Percentiles rank a stretch among this genome's conserved stretches.
Conservation (phyloP, 352 stramenopile genomes). For the Phytopythium boreale region DNA sequence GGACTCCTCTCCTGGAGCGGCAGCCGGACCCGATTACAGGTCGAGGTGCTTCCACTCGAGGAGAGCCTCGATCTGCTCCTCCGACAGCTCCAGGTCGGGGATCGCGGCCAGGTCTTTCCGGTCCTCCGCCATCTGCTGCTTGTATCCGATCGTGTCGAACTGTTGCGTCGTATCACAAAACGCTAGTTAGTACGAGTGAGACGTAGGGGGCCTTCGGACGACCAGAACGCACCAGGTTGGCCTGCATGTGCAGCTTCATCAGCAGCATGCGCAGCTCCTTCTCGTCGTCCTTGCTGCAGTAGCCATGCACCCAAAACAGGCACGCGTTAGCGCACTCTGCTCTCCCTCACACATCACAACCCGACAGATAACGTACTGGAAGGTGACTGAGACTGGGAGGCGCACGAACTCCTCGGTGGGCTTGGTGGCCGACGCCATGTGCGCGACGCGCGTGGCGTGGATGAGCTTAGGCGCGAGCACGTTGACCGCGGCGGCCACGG, state of each 20-base stretch:
- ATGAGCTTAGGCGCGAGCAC: not conserved
- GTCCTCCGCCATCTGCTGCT: constrained; percentile 63
- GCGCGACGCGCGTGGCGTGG: constrained; percentile 4
- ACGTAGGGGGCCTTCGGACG: not conserved
- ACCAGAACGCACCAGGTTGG: constrained; percentile 29
- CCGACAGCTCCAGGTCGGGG: constrained; percentile 43
- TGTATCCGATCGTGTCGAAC: constrained; percentile 41
- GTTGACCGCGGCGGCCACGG: constrained; percentile 6
- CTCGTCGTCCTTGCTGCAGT: constrained; percentile 76
- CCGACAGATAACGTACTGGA: constrained; percentile 2
- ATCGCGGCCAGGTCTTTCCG: constrained; percentile 64
- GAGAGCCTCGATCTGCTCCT: constrained; percentile 63
- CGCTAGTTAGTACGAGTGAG: too few species aligned
- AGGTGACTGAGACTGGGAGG: constrained; percentile 1
- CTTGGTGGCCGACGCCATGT: not conserved
- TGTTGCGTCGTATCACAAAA: constrained; percentile 10
- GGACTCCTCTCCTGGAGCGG: constrained; percentile 4
- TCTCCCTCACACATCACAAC: not conserved
- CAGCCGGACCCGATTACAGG: constrained; percentile 28
- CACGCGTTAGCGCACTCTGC: not conserved
- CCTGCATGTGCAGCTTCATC: constrained; percentile 75
- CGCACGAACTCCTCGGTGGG: constrained; percentile 8
- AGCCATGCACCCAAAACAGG: not conserved
- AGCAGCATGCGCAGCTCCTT: constrained; percentile 79
- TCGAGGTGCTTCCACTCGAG: constrained; percentile 83